Evolutionary conservation across 78 protist species (phyloP).

Genomic region (slime mould (Dictyostelium discoideum)): dicty_2.7 NC_007089.4:1541501-1542000

Average conservation of each 20-base stretch:
- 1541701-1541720: conserved; percentile 51
- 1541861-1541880: conserved; percentile 28
- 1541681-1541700: conserved; percentile 67
- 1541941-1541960: neutral
- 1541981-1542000: conserved; percentile 24
- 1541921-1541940: conserved; percentile 4
- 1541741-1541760: neutral
- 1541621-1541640: neutral
- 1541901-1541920: conserved; percentile 38
- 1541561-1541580: neutral
- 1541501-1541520: conserved; percentile 34
- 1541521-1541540: conserved; percentile 10
- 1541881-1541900: conserved; percentile 39
- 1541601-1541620: neutral
- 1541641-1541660: neutral
- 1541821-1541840: too few species aligned
- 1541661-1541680: conserved; percentile 31
- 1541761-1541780: too few species aligned
- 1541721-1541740: conserved; percentile 49
- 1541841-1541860: neutral
- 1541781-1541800: neutral
- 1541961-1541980: neutral
- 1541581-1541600: conserved; percentile 21
- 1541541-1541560: conserved; percentile 12
- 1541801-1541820: too few species aligned